Evolutionary conservation across 768 basidiomycete species (phyloP).

Genomic region (Rhodotorula diobovata): DNA sequence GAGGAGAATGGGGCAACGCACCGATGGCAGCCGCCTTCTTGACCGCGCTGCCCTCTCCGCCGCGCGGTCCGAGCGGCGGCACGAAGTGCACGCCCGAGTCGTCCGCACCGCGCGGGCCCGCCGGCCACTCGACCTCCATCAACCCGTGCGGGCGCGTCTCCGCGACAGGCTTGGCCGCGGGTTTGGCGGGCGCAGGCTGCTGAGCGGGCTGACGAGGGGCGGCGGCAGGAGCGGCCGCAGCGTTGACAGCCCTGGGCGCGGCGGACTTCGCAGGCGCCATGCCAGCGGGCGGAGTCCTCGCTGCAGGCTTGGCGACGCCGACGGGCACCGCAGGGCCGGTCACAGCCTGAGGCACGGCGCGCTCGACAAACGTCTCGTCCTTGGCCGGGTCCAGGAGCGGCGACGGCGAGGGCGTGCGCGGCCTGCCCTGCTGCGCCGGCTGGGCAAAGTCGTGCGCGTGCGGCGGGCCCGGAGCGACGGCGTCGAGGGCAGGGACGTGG

Average conservation of each 20-base stretch:
- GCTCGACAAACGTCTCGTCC: neutral
- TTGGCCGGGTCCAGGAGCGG: neutral
- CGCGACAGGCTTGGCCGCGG: neutral
- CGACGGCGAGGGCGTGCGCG: neutral
- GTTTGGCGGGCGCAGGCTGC: neutral
- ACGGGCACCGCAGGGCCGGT: neutral
- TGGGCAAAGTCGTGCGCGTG: neutral
- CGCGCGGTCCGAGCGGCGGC: neutral
- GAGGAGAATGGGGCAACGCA: too few species aligned
- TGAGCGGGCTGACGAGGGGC: too few species aligned
- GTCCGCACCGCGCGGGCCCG: neutral
- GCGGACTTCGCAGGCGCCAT: neutral
- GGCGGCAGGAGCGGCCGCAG: too few species aligned
- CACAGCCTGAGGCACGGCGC: neutral
- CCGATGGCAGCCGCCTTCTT: neutral
- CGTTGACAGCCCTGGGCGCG: too few species aligned
- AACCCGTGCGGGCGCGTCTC: neutral
- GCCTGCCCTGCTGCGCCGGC: too few species aligned
- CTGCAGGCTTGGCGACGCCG: neutral
- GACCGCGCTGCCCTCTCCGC: neutral
- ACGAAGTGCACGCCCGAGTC: conserved; percentile 11
- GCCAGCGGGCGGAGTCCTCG: neutral
- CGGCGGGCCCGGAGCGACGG: neutral
- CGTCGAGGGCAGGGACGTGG: neutral
- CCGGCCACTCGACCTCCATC: neutral